Percentiles rank a stretch among this genome's conserved stretches.
Conservation (phyloP, 192 early-diverging fungal genomes). For the Chytriomyces sp. region DNA sequence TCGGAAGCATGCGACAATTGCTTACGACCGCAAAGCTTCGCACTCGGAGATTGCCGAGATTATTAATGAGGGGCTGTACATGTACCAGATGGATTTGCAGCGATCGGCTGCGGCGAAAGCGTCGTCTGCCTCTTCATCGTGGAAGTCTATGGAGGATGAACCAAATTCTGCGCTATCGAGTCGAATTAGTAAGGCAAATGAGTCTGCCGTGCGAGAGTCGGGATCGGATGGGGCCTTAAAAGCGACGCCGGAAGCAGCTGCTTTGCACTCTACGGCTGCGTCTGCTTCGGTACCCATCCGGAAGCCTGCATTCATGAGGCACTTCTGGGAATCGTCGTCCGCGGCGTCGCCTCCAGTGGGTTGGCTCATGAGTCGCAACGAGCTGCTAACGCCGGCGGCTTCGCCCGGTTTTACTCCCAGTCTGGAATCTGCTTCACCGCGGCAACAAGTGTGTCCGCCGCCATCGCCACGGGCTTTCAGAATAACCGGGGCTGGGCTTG, state of each 20-base stretch:
- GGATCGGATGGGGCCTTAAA: neutral
- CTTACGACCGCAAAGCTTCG: slow-evolving; percentile 76
- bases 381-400: slow-evolving; percentile 18
- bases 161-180: too few relatives aligned
- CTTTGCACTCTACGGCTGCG: neutral
- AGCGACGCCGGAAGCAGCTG: neutral
- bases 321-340: slow-evolving; percentile 39
- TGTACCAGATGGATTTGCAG: slow-evolving; percentile 67
- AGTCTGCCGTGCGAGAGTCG: slow-evolving; percentile 3
- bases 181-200: too few relatives aligned
- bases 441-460: too few relatives aligned
- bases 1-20: slow-evolving; percentile 58
- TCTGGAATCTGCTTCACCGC: neutral
- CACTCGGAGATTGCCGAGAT: slow-evolving; percentile 86
- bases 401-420: neutral
- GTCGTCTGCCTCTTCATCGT: neutral
- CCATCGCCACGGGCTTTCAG: neutral
- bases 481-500: neutral
- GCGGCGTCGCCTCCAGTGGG: slow-evolving; percentile 54
- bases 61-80: slow-evolving; percentile 94
- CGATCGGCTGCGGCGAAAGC: neutral
- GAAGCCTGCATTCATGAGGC: slow-evolving; percentile 9
- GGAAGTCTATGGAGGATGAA: neutral
- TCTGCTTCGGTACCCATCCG: slow-evolving; percentile 28
- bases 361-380: slow-evolving; percentile 40